Conservation (phyloP, 768 basidiomycete genomes). For the Tulasnella sp. region DNA sequence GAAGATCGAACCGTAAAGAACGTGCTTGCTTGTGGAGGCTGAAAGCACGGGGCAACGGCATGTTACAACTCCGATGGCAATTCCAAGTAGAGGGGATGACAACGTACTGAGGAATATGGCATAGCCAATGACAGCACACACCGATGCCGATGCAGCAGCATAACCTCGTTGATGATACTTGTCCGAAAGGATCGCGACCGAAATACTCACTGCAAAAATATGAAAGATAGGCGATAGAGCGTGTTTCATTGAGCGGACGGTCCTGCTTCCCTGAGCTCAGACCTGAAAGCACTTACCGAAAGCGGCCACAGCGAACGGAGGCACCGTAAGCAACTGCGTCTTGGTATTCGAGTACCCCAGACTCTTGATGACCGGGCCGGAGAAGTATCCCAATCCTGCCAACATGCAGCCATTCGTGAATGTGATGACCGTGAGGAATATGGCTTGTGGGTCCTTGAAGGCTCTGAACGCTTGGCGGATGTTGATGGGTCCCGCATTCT, state of each 20-base stretch:
- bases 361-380: conserved; percentile 9
- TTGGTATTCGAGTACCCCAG: conserved; percentile 15
- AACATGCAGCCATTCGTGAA: too few relatives aligned
- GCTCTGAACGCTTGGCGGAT: background rate
- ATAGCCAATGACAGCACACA: conserved; percentile 40
- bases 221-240: too few relatives aligned
- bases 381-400: conserved; percentile 13
- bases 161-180: conserved; percentile 40
- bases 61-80: too few relatives aligned
- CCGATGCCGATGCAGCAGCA: conserved; percentile 34
- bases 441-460: background rate
- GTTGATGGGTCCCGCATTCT: background rate
- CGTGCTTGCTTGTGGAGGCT: conserved; percentile 27
- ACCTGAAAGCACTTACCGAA: too few relatives aligned
- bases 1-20: conserved; percentile 45
- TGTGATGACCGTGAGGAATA: background rate
- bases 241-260: too few relatives aligned
- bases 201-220: conserved; percentile 28
- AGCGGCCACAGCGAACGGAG: conserved; percentile 43
- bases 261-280: too few relatives aligned
- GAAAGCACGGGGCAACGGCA: background rate
- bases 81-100: background rate
- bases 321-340: conserved; percentile 21
- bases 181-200: conserved; percentile 42
- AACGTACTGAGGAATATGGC: conserved; percentile 41